Conservation (phyloP, 2,329 filamentous ascomycete species). For the Pseudogymnoascus sp. region DNA sequence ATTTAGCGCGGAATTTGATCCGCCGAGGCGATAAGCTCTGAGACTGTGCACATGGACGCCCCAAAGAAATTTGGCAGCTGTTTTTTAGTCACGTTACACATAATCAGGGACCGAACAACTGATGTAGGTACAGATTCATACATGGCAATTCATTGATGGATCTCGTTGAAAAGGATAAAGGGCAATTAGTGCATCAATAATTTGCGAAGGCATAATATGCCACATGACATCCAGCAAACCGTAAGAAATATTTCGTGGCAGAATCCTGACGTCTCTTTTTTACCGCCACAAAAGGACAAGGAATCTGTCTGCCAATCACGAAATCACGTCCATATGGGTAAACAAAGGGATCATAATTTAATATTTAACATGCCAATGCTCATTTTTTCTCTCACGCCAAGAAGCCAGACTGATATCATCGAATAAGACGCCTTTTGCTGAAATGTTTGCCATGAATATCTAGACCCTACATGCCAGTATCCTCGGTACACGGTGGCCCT, state of each 20-base stretch:
- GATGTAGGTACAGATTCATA: not conserved
- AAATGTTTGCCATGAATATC: slow-evolving; percentile 12
- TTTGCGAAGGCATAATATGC: no score
- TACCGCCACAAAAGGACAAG: not conserved
- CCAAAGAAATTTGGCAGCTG: not conserved
- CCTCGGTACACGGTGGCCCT: slow-evolving; percentile 1
- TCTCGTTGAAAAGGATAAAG: not conserved
- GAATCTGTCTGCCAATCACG: not conserved
- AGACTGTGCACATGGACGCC: not conserved
- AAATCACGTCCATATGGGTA: not conserved
- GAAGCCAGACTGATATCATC: slow-evolving; percentile 6
- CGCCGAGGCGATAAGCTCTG: slow-evolving; percentile 8
- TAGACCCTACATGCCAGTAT: slow-evolving; percentile 4
- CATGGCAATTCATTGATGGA: not conserved
- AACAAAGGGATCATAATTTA: slow-evolving; percentile 6
- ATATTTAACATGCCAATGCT: slow-evolving; percentile 9
- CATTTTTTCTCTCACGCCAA: slow-evolving; percentile 9
- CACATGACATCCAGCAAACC: not conserved
- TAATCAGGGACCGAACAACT: not conserved
- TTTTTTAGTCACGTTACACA: not conserved
- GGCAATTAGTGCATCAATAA: no score
- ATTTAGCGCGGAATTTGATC: slow-evolving; percentile 7
- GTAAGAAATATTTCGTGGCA: not conserved
- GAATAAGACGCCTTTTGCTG: slow-evolving; percentile 7
- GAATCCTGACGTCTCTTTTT: not conserved